A percentile compares a stretch with the other conserved stretches of the same genome.
Conservation (phyloP, 352 stramenopile species). For the Phytophthora sansomeana region DNA sequence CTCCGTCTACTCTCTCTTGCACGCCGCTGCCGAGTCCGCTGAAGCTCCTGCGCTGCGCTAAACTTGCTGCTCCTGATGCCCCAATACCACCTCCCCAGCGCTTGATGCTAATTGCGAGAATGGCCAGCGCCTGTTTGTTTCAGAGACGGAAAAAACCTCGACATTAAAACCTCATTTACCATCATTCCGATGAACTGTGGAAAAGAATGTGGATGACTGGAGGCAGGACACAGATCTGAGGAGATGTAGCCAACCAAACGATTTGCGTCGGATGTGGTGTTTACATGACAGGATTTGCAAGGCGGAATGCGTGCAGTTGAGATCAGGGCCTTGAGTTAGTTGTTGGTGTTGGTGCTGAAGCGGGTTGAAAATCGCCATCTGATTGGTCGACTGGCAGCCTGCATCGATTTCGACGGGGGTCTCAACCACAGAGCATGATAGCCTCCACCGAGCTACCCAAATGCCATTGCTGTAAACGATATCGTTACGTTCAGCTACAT, state of each 20-base stretch:
- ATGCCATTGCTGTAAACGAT: no score
- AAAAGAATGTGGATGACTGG: constrained; percentile 6
- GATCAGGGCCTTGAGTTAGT: neutral
- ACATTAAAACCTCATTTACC: constrained; percentile 14
- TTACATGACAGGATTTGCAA: constrained; percentile 17
- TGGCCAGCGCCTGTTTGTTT: constrained; percentile 14
- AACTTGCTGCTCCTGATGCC: constrained; percentile 3
- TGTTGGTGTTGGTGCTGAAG: no score
- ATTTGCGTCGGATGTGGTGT: no score
- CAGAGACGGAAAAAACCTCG: constrained; percentile 22
- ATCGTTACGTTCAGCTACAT: no score
- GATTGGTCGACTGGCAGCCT: constrained; percentile 10
- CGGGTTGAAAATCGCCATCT: constrained; percentile 5
- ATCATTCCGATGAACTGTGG: constrained; percentile 12
- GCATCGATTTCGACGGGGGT: no score
- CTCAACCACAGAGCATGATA: no score
- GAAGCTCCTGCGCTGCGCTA: neutral
- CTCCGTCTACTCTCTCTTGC: constrained; percentile 1
- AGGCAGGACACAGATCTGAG: constrained; percentile 11
- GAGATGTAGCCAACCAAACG: no score
- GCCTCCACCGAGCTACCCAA: no score
- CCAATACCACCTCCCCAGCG: neutral
- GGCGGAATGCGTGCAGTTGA: constrained; percentile 1
- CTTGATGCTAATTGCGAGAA: constrained; percentile 7
- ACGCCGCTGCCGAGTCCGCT: constrained; percentile 9